Conservation (phyloP, 768 basidiomycete species). For the Pisolithus marmoratus region DNA sequence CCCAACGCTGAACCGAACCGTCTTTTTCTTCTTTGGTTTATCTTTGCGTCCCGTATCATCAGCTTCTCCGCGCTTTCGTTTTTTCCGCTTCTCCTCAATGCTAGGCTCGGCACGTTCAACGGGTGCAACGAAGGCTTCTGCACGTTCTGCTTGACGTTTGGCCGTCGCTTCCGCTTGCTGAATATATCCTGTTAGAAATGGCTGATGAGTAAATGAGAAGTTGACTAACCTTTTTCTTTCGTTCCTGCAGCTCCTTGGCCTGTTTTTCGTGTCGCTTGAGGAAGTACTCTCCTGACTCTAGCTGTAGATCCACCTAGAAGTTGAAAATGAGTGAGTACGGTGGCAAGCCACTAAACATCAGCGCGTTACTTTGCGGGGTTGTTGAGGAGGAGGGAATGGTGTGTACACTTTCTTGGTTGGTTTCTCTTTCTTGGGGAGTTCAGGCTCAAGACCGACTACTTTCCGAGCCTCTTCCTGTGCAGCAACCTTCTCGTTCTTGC, state of each 20-base stretch:
- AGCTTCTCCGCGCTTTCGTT: constrained; percentile 39
- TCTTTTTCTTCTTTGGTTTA: constrained; percentile 29
- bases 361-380: constrained; percentile 76
- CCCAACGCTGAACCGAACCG: constrained; percentile 13
- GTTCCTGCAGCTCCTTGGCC: constrained; percentile 59
- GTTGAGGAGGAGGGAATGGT: constrained; percentile 96
- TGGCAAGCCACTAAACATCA: not conserved
- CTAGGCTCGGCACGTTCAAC: constrained; percentile 68
- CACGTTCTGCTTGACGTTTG: constrained; percentile 71
- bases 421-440: constrained; percentile 37
- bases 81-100: constrained; percentile 67
- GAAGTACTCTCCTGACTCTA: constrained; percentile 98
- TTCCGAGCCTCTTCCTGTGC: constrained; percentile 58
- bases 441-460: constrained; percentile 57
- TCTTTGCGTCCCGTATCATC: constrained; percentile 19
- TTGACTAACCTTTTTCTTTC: constrained; percentile 56
- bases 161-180: constrained; percentile 78
- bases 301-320: constrained; percentile 77
- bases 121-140: constrained; percentile 85
- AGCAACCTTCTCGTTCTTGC: constrained; percentile 72
- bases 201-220: not conserved
- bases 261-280: constrained; percentile 88
- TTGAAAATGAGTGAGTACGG: constrained; percentile 5
- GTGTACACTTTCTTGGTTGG: constrained; percentile 88
- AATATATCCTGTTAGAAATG: constrained; percentile 1